Evolutionary conservation across 1,139 yeast genomes (phyloP).

Genomic region (Suhomyces panamericanus): DNA sequence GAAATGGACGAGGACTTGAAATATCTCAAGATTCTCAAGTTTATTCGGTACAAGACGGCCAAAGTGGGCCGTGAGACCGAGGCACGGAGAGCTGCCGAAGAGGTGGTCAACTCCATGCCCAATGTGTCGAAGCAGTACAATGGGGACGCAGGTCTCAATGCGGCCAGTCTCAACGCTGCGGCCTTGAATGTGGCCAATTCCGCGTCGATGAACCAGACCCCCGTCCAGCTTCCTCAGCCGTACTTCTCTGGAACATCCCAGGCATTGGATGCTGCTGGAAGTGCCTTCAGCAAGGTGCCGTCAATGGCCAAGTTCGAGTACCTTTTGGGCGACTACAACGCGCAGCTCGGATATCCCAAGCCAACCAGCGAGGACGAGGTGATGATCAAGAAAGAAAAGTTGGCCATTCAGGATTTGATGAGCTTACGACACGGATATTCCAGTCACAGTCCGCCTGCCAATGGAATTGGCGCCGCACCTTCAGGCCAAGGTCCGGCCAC

Average conservation of each 20-base stretch:
- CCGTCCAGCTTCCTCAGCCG: slow-evolving; percentile 2
- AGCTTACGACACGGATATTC: slow-evolving; percentile 19
- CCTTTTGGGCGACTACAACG: slow-evolving; percentile 27
- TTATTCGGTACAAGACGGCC: slow-evolving; percentile 41
- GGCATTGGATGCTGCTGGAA: slow-evolving; percentile 8
- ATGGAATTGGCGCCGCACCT: background rate
- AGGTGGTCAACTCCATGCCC: slow-evolving; percentile 8
- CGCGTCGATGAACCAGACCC: no score
- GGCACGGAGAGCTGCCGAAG: slow-evolving; percentile 13
- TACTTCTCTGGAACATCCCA: slow-evolving; percentile 11
- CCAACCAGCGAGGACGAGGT: slow-evolving; percentile 26
- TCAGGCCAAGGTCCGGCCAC: no score
- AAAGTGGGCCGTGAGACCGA: slow-evolving; percentile 9
- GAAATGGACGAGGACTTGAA: slow-evolving; percentile 52
- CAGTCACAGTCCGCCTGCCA: background rate
- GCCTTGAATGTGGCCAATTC: no score
- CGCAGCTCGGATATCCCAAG: slow-evolving; percentile 7
- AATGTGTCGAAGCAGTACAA: slow-evolving; percentile 1
- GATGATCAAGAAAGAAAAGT: slow-evolving; percentile 35
- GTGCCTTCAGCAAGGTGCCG: slow-evolving; percentile 25
- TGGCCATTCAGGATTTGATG: slow-evolving; percentile 40
- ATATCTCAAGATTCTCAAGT: slow-evolving; percentile 44
- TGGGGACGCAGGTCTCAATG: background rate
- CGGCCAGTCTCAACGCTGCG: no score
- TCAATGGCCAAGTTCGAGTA: slow-evolving; percentile 33